Percentiles rank a stretch among this genome's conserved stretches.
Conservation (phyloP, 129 eudicot species). For the Saposhnikovia divaricata region DNA sequence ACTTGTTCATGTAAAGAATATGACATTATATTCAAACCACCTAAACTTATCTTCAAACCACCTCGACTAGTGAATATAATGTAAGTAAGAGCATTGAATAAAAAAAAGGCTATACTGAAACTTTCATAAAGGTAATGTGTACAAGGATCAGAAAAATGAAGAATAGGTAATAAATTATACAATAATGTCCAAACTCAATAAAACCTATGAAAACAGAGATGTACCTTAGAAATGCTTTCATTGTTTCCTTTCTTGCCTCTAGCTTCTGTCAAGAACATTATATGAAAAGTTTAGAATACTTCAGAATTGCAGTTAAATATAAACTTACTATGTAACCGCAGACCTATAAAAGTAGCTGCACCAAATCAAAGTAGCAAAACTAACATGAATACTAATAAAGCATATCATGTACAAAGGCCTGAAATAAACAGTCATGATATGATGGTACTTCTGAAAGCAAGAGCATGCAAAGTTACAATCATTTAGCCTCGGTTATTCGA, state of each 20-base stretch:
- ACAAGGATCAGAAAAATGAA: not conserved
- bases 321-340: not conserved
- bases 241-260: constrained; percentile 50
- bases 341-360: not conserved
- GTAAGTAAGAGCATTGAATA: not conserved
- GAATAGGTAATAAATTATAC: not conserved
- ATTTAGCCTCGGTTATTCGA: not conserved
- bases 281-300: not conserved
- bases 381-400: not conserved
- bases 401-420: constrained; percentile 4
- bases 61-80: not conserved
- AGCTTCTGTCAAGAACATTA: constrained; percentile 29
- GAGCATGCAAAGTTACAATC: not conserved
- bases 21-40: not conserved
- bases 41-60: not conserved
- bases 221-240: constrained; percentile 35
- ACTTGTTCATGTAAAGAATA: not conserved
- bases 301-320: not conserved
- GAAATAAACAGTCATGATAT: not conserved
- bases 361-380: not conserved
- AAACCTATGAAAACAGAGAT: not conserved
- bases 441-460: not conserved
- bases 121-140: too few relatives aligned
- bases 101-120: too few relatives aligned
- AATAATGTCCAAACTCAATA: not conserved